Evolutionary conservation across 2,329 filamentous ascomycete species (phyloP), one percentile per base, ranked within the genome.

Genomic region (Fusarium sp.): DNA sequence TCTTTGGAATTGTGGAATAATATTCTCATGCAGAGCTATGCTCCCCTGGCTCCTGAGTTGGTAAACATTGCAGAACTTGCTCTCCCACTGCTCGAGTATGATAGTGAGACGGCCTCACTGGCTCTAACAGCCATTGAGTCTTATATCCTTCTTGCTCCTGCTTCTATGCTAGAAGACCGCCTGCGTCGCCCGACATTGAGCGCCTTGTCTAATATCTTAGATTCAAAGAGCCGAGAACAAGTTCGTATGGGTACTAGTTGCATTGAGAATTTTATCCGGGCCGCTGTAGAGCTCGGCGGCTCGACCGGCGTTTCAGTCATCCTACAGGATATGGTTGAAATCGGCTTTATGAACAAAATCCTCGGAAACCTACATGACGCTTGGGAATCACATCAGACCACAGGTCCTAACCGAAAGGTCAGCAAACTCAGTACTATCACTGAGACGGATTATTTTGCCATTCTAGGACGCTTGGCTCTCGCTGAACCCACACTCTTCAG

Each of bases 1-100:
- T 94, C 94, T 0, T 86, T 98, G 19, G 95, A 98, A 63, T 88
- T 99, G 6, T 98, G 96, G 96, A 88, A 89, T 38, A 90, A 92
- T 4, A 90, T 98, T 16, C 82, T 95, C 42, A 86, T 86, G 71
- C 90, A 94, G 77, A 91, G 91, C 65, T 86, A 88, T 12, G 83
- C 89, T 18, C 91, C 92, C 2, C 83, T 91, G 6, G 87, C 90
- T 2, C 83, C 86, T 1, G 89, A 91, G 19, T 83, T 95, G n/a
- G 81, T 93, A 8, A 84, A 86, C 7, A 85, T 96, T 40, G 87
- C 90, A 5, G 87, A 89, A n/a, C 83, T 87, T 50, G 86, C 90
- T 2, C 88, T 95, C 19, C 90, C 90, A 2, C 86, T 94, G 13
- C 85, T 95, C 21, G 89, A 92, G 52, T 88, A 91, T 37, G 90